Percentiles rank a stretch among this genome's conserved stretches.
phyloP scores from a whole-genome alignment of 345 rosid species.

The Boechera stricta region DNA sequence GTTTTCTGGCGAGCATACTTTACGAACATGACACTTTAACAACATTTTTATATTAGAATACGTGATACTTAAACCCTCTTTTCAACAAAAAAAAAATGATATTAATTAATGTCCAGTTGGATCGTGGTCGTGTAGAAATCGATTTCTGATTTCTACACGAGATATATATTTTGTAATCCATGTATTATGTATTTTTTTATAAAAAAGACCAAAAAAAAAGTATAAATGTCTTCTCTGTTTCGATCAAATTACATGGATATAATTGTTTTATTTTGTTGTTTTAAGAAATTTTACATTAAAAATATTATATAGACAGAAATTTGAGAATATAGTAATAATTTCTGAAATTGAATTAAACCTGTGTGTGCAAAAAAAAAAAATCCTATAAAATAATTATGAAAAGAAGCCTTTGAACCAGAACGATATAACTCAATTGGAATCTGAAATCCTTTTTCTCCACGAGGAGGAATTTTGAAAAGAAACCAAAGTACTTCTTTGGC shows the following conservation, averaged over 20 bases:
- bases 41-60: no score
- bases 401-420: background rate
- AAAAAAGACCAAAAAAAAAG: no score
- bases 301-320: background rate
- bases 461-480: background rate
- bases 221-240: no score
- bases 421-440: background rate
- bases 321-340: background rate
- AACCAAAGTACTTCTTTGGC: background rate
- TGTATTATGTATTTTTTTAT: no score
- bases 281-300: background rate
- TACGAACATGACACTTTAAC: background rate
- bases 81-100: no score
- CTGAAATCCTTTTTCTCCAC: conserved; percentile 2
- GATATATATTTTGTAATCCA: no score
- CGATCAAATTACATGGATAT: no score
- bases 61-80: no score
- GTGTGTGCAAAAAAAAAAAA: background rate
- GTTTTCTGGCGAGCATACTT: background rate
- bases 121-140: no score
- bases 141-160: no score
- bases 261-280: no score
- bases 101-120: no score
- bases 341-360: background rate
- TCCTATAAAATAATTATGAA: background rate